Conservation (phyloP, 2,329 filamentous ascomycete genomes). For the Sarocladium strictum region DNA sequence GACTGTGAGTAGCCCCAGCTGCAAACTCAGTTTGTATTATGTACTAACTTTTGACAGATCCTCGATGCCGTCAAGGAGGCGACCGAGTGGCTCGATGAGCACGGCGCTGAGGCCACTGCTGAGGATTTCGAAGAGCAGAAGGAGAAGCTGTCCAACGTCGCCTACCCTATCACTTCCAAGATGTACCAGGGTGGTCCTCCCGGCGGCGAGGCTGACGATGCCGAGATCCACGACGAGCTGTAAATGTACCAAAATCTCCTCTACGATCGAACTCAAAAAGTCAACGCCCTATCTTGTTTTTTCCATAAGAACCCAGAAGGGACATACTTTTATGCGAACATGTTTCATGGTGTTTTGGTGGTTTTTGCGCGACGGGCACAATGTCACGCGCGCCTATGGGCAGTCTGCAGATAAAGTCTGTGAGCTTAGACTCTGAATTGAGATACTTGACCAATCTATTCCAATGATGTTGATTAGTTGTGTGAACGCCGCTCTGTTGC, state of each 20-base stretch:
- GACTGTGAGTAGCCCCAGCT: conserved; percentile 51
- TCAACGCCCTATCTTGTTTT: conserved; percentile 9
- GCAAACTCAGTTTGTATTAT: conserved; percentile 9
- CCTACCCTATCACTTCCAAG: conserved; percentile 99
- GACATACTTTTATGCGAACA: conserved; percentile 10
- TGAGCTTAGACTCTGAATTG: conserved; percentile 1
- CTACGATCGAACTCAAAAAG: not conserved
- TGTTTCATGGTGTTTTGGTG: conserved; percentile 12
- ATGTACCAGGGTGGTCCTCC: conserved; percentile 67
- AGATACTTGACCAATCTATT: not conserved
- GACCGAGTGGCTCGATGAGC: conserved; percentile 95
- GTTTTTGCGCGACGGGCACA: not conserved
- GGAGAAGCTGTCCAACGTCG: conserved; percentile 95
- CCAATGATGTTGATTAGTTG: too few species aligned
- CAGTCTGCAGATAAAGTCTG: conserved; percentile 4
- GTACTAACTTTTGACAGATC: conserved; percentile 49
- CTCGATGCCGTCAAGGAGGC: conserved; percentile 91
- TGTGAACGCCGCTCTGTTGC: not conserved
- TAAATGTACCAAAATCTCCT: conserved; percentile 44
- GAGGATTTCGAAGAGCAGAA: conserved; percentile 99
- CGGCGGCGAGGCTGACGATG: conserved; percentile 62
- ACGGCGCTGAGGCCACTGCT: conserved; percentile 73
- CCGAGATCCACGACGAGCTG: conserved; percentile 71
- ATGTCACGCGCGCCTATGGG: not conserved
- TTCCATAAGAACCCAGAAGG: conserved; percentile 12